Percentiles rank a stretch among this genome's conserved stretches.
phyloP scores from a whole-genome alignment of 805 yeast genomes.

The Cyberlindnera misumaiensis region DNA sequence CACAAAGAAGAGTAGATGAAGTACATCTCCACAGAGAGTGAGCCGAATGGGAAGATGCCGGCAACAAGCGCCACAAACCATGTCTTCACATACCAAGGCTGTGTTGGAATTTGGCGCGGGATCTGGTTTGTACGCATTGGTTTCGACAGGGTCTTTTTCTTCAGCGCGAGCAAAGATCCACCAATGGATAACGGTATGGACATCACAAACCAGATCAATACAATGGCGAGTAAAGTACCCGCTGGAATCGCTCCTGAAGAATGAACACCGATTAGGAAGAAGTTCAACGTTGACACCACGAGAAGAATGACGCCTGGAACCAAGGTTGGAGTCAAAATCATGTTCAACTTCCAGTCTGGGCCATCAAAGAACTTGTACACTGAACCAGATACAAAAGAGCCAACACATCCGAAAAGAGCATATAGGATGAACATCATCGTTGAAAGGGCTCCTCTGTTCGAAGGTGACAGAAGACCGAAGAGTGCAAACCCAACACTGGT shows the following conservation, averaged over 20 bases:
- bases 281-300: conserved; percentile 63
- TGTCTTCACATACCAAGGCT: conserved; percentile 75
- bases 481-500: conserved; percentile 76
- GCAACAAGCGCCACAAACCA: conserved; percentile 63
- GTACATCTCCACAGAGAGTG: conserved; percentile 91
- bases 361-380: conserved; percentile 89
- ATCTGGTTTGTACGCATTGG: conserved; percentile 94
- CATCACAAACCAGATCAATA: conserved; percentile 77
- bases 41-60: conserved; percentile 91
- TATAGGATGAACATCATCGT: conserved; percentile 84
- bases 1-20: conserved; percentile 87
- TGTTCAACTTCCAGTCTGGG: conserved; percentile 80
- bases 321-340: conserved; percentile 72
- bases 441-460: conserved; percentile 88
- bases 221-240: conserved; percentile 79
- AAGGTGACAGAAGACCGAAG: conserved; percentile 85
- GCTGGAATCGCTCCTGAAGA: conserved; percentile 95
- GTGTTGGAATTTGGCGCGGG: conserved; percentile 91
- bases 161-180: conserved; percentile 79
- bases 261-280: conserved; percentile 67
- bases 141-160: conserved; percentile 44
- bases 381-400: conserved; percentile 83
- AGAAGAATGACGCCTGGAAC: conserved; percentile 77
- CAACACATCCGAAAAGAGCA: conserved; percentile 72
- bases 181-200: conserved; percentile 78